Conservation (phyloP, 192 early-diverging fungal genomes). For the Oehlia diaphana region DNA sequence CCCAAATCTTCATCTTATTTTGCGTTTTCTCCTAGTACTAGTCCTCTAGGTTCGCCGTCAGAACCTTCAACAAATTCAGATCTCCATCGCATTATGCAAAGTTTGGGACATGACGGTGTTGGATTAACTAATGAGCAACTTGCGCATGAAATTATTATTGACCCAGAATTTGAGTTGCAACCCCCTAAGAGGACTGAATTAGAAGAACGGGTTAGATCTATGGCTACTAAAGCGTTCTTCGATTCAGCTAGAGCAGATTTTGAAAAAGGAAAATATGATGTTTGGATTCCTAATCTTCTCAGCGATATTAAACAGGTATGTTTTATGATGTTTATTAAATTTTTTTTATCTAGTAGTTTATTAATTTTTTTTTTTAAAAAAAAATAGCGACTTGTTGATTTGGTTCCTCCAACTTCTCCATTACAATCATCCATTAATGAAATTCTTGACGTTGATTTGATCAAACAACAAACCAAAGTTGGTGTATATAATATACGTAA, state of each 20-base stretch:
- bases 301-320: conserved; percentile 59
- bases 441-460: conserved; percentile 64
- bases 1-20: background rate
- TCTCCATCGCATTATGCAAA: conserved; percentile 36
- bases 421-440: conserved; percentile 62
- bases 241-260: conserved; percentile 66
- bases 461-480: conserved; percentile 64
- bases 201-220: conserved; percentile 55
- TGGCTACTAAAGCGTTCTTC: conserved; percentile 72
- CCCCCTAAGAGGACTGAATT: conserved; percentile 39
- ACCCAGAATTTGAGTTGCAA: conserved; percentile 68
- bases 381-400: conserved; percentile 60
- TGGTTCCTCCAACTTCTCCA: conserved; percentile 58
- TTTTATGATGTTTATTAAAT: background rate
- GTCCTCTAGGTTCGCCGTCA: background rate
- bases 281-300: conserved; percentile 55
- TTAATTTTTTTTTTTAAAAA: background rate
- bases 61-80: conserved; percentile 32
- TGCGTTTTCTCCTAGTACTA: background rate
- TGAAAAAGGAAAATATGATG: conserved; percentile 42
- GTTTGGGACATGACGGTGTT: conserved; percentile 31
- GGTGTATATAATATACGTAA: conserved; percentile 55
- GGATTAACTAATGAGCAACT: conserved; percentile 64
- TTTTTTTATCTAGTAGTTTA: background rate
- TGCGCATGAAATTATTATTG: conserved; percentile 73